Evolutionary conservation across 805 yeast genomes (phyloP).

Genomic region (Kluyveromyces wickerhamii): DNA sequence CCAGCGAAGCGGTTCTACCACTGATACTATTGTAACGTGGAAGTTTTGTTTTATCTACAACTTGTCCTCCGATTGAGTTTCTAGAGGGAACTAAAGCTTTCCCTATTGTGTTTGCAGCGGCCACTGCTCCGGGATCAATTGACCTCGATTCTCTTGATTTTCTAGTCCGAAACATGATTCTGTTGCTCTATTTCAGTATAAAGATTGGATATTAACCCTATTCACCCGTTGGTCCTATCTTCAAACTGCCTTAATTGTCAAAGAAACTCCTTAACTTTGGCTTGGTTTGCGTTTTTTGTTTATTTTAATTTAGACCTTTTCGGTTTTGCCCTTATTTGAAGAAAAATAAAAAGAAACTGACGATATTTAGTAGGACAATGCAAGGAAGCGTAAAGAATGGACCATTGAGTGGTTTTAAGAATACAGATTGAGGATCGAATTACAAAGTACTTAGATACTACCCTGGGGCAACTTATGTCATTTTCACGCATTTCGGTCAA

Average conservation of each 20-base stretch:
- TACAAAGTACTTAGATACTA: too few species aligned
- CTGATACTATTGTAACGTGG: slow-evolving; percentile 18
- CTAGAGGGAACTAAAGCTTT: slow-evolving; percentile 31
- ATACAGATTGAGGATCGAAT: too few species aligned
- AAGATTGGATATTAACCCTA: background rate
- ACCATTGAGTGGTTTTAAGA: too few species aligned
- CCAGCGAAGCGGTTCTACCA: slow-evolving; percentile 9
- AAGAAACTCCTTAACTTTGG: too few species aligned
- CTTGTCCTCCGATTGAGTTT: slow-evolving; percentile 12
- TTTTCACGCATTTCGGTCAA: too few species aligned
- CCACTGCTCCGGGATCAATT: slow-evolving; percentile 43
- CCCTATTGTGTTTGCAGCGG: slow-evolving; percentile 56
- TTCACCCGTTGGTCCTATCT: background rate
- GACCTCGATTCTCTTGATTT: slow-evolving; percentile 9
- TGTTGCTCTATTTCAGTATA: background rate
- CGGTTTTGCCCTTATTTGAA: too few species aligned
- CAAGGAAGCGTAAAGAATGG: too few species aligned
- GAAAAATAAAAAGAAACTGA: too few species aligned
- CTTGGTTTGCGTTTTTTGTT: too few species aligned
- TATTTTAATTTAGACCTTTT: too few species aligned
- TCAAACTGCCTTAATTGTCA: background rate
- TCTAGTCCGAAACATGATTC: slow-evolving; percentile 10
- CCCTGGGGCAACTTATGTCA: too few species aligned
- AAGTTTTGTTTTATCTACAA: slow-evolving; percentile 19
- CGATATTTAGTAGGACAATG: too few species aligned